Percentiles rank a stretch among this genome's conserved stretches.
phyloP scores from a whole-genome alignment of 225 moss, liverwort and hornwort genomes.

The Antitrichia curtipendula region DNA sequence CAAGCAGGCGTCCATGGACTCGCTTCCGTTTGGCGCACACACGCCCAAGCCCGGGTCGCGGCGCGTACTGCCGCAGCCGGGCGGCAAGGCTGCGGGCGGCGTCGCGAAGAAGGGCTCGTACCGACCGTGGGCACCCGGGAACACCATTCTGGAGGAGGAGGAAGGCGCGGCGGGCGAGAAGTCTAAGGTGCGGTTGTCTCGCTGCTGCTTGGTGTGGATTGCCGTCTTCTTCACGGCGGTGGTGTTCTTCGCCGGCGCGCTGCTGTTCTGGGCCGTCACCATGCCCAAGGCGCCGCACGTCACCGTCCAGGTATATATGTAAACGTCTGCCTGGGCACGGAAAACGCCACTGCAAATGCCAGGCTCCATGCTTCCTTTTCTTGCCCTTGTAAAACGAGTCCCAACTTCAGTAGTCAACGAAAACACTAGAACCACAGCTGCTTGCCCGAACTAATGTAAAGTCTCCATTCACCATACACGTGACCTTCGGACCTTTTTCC shows the following conservation, averaged over 20 bases:
- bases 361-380: not conserved
- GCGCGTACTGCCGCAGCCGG: conserved; percentile 62
- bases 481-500: not conserved
- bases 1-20: conserved; percentile 35
- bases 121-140: conserved; percentile 41
- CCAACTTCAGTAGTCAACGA: no score
- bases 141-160: conserved; percentile 55
- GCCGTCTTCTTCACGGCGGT: conserved; percentile 39
- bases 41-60: conserved; percentile 62
- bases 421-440: not conserved
- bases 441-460: not conserved
- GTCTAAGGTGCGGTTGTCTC: conserved; percentile 25
- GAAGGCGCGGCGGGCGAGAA: conserved; percentile 24
- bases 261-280: conserved; percentile 68
- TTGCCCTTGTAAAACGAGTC: not conserved
- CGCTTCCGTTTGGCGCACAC: conserved; percentile 17
- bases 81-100: not conserved
- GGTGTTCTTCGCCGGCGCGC: conserved; percentile 44
- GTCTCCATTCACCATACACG: not conserved
- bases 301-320: conserved; percentile 36
- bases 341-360: not conserved
- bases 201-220: conserved; percentile 40
- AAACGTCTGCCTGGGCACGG: not conserved
- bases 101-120: not conserved
- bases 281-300: conserved; percentile 62